Evolutionary conservation across 352 stramenopile species (phyloP).

Genomic region (Saprolegnia parasitica): DNA sequence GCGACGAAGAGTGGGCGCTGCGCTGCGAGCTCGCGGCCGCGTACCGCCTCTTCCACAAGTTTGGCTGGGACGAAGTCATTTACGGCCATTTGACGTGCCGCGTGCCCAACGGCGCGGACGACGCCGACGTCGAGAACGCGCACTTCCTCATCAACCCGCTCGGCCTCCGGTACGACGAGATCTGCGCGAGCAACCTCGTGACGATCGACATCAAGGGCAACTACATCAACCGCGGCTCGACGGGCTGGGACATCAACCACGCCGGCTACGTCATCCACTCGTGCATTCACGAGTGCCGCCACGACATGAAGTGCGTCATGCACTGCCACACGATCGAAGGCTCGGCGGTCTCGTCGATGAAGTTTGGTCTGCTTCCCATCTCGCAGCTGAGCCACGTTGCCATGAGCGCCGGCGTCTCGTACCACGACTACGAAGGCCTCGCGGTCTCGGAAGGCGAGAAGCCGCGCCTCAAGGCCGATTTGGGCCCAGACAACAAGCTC

Average conservation of each 20-base stretch:
- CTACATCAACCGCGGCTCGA: constrained; percentile 28
- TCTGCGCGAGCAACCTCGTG: constrained; percentile 22
- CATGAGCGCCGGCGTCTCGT: constrained; percentile 19
- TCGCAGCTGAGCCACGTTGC: constrained; percentile 25
- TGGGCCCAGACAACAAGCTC: constrained; percentile 22
- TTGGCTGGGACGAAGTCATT: constrained; percentile 29
- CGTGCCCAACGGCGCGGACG: constrained; percentile 24
- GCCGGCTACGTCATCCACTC: constrained; percentile 30
- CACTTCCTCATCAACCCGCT: constrained; percentile 31
- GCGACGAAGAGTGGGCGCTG: constrained; percentile 26
- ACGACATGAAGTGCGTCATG: constrained; percentile 30
- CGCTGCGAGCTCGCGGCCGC: constrained; percentile 28
- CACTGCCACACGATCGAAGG: constrained; percentile 27
- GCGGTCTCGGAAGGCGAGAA: constrained; percentile 24
- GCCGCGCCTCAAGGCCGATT: constrained; percentile 18
- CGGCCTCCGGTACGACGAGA: constrained; percentile 30
- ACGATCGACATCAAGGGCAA: constrained; percentile 30
- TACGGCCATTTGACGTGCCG: constrained; percentile 29
- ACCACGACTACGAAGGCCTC: constrained; percentile 29
- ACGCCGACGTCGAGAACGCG: constrained; percentile 21
- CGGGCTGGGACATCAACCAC: constrained; percentile 23
- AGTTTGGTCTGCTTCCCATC: constrained; percentile 27
- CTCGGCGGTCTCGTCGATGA: constrained; percentile 26
- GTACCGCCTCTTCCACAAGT: constrained; percentile 30
- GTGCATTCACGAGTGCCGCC: constrained; percentile 27